phyloP scores from a whole-genome alignment of 176 grass and related monocot species.

The Lolium perenne region DNA sequence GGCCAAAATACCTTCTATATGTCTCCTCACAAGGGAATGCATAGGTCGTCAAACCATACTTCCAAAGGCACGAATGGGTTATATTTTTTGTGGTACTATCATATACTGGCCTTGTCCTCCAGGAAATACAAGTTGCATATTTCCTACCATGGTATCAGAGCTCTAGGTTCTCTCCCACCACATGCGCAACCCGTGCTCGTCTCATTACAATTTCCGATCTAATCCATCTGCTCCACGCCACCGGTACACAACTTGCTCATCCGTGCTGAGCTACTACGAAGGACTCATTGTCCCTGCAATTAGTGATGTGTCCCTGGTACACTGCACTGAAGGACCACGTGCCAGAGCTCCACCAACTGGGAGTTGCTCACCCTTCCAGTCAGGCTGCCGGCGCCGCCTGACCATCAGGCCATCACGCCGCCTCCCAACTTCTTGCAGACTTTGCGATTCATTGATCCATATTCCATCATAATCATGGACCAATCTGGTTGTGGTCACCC shows the following conservation, averaged over 20 bases:
- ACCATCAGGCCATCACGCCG: background rate
- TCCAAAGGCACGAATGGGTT: background rate
- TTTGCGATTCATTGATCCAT: too few species aligned
- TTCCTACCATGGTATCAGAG: too few species aligned
- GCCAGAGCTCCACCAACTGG: background rate
- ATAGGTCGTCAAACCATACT: background rate
- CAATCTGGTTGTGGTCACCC: background rate
- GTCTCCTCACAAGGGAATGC: constrained; percentile 12
- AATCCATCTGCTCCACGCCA: background rate
- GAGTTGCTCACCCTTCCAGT: background rate
- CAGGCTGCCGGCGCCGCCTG: background rate
- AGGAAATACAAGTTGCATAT: too few species aligned
- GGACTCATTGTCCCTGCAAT: background rate
- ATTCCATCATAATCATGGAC: background rate
- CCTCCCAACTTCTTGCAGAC: background rate
- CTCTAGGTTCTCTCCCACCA: too few species aligned
- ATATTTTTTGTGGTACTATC: background rate
- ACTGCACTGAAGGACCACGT: background rate
- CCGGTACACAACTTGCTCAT: background rate
- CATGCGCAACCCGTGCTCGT: too few species aligned
- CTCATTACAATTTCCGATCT: background rate
- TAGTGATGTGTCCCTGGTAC: too few species aligned
- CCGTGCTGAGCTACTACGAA: background rate
- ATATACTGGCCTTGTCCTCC: too few species aligned
- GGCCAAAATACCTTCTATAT: background rate